Base-by-base conservation (phyloP, 768 basidiomycete species). In the Pleurotus sapidus region DNA sequence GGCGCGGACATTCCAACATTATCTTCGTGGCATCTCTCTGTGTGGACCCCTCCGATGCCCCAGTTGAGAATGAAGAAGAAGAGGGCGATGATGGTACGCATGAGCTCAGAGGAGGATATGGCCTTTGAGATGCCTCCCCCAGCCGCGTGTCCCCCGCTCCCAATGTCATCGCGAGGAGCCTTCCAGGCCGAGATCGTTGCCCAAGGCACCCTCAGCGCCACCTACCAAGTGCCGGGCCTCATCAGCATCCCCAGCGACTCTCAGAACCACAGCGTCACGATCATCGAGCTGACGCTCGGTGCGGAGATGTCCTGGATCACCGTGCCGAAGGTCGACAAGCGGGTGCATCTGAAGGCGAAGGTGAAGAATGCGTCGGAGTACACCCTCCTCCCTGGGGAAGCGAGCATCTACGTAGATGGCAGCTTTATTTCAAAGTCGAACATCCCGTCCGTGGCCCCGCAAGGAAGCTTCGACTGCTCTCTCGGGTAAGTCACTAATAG, bases 341-440 rank as follows among this genome's bases (percentile, higher is more conserved):
- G 62, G 57, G 64, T 68, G 11, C 62, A 63, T 59, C 23, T 66
- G 5, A 64, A 55, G 70, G 69, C 69, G 20, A 69, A 68, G 30
- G 70, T 78, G 6, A 69, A 65, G 51, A 78, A 78, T 57, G 65
- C 68, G 1, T 76, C 75, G 0, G 71, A 76, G 38, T 77, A 72
- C 48, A 69, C 73, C 1, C 62, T 78, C 6, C 61, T 77, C 12
- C 59, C 56, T 2, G 77, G 77, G 0, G 60, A 54, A 1, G 73
- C 72, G 0, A 76, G 68, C 49, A 66, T 77, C 25, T 77, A 74
- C 55, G 72, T 78, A 2, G 73, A 78, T 54, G 75, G 76, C 6
- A 74, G 71, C 57, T 77, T 77, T 63, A 75, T 73, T 6, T 70
- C 75, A 17, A 64, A 68, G 7, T 71, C 73, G 1, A 49, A 50